Evolutionary conservation across 805 yeast species (phyloP).

Genomic region (Phaffomyces antillensis): DNA sequence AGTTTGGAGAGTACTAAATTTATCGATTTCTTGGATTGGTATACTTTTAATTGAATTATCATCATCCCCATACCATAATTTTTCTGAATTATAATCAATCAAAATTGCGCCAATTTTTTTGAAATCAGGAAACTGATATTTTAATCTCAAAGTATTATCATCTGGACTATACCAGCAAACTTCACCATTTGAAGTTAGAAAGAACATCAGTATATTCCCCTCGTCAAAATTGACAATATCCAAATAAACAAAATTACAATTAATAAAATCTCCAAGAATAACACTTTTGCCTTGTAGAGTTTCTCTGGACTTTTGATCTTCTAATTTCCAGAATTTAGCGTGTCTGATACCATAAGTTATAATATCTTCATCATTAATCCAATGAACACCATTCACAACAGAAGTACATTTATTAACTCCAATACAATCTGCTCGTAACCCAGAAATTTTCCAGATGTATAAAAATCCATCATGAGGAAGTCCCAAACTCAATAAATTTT

Average conservation of each 20-base stretch:
- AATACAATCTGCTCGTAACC: constrained; percentile 26
- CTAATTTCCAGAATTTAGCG: constrained; percentile 54
- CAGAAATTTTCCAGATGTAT: constrained; percentile 47
- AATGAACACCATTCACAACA: constrained; percentile 44
- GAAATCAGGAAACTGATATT: constrained; percentile 8
- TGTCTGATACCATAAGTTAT: constrained; percentile 57
- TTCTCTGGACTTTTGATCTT: constrained; percentile 18
- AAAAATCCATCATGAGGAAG: constrained; percentile 63
- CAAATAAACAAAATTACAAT: constrained; percentile 39
- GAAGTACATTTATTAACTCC: constrained; percentile 62
- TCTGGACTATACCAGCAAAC: constrained; percentile 15
- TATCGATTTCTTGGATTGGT: constrained; percentile 20
- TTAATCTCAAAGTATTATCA: constrained; percentile 11
- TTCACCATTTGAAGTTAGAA: constrained; percentile 22
- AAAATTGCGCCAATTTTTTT: constrained; percentile 15
- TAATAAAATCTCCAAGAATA: constrained; percentile 41
- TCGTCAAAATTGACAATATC: constrained; percentile 20
- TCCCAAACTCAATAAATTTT: constrained; percentile 53
- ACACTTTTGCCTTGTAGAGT: constrained; percentile 54
- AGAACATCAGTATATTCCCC: constrained; percentile 15
- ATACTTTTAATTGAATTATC: constrained; percentile 4
- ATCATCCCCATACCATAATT: constrained; percentile 26
- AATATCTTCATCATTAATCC: constrained; percentile 40
- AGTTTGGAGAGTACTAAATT: constrained; percentile 18
- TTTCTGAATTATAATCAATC: constrained; percentile 12